Conservation (phyloP, 1,139 yeast genomes). For the Keqinozyma sinolaborantium region DNA sequence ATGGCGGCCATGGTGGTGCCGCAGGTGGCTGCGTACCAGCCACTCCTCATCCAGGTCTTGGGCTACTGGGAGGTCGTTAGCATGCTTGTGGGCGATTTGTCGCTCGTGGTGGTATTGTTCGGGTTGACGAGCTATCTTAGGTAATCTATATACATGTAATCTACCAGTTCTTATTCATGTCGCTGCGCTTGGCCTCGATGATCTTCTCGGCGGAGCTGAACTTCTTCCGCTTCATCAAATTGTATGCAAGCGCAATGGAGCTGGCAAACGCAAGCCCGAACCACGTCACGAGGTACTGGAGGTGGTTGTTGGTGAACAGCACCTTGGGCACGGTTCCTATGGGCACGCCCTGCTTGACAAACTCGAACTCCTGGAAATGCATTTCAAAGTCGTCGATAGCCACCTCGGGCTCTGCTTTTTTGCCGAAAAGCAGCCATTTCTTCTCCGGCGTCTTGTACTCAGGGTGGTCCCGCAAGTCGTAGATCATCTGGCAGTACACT, state of each 20-base stretch:
- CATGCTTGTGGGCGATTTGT: constrained; percentile 36
- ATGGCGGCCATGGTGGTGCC: constrained; percentile 39
- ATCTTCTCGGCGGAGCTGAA: constrained; percentile 37
- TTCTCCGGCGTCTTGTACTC: constrained; percentile 33
- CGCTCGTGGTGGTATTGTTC: constrained; percentile 36
- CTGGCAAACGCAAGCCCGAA: constrained; percentile 79
- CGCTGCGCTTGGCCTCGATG: constrained; percentile 37
- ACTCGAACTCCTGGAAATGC: constrained; percentile 45
- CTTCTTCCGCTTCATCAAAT: constrained; percentile 27
- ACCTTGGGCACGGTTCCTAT: constrained; percentile 78
- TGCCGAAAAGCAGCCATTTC: constrained; percentile 2
- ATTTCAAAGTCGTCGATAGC: constrained; percentile 28
- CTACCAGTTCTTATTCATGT: constrained; percentile 27
- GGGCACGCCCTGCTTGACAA: constrained; percentile 82
- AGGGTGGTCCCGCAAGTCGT: constrained; percentile 60
- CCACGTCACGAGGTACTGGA: constrained; percentile 94
- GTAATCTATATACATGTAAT: constrained; percentile 8
- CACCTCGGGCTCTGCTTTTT: constrained; percentile 4
- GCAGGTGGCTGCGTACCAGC: constrained; percentile 24
- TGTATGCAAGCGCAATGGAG: constrained; percentile 51
- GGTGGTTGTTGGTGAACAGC: constrained; percentile 81
- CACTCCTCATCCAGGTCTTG: constrained; percentile 25
- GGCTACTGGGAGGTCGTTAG: constrained; percentile 37
- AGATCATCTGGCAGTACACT: constrained; percentile 72
- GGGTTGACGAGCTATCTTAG: constrained; percentile 33